Conservation (phyloP, 2,329 filamentous ascomycete genomes). For the Ophiocordyceps camponoti-rufipedis region DNA sequence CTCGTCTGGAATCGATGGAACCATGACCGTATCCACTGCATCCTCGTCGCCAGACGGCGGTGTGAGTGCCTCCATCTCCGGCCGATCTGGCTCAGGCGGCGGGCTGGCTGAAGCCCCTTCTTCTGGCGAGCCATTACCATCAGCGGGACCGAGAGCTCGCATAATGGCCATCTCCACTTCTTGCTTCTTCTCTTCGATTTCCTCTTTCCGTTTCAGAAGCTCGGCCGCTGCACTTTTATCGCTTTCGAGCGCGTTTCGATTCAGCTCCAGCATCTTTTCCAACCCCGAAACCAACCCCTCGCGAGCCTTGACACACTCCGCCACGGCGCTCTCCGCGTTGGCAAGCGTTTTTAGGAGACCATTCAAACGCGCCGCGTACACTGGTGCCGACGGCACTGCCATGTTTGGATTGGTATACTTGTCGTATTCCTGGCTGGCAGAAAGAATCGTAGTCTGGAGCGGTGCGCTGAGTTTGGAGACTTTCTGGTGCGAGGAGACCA, state of each 20-base stretch:
- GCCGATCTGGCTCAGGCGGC: constrained; percentile 46
- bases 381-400: constrained; percentile 60
- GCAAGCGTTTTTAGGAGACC: constrained; percentile 80
- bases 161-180: constrained; percentile 88
- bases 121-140: constrained; percentile 28
- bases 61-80: constrained; percentile 72
- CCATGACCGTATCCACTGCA: constrained; percentile 1
- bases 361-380: constrained; percentile 78
- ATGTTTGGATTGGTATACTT: constrained; percentile 60
- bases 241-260: constrained; percentile 46
- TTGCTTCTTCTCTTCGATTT: constrained; percentile 66
- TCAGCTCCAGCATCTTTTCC: constrained; percentile 63
- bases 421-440: constrained; percentile 65
- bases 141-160: constrained; percentile 52
- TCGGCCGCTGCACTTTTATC: constrained; percentile 52
- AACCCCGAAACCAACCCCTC: constrained; percentile 59
- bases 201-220: constrained; percentile 45
- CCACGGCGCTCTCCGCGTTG: constrained; percentile 73
- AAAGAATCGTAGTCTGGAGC: constrained; percentile 46
- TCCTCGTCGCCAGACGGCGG: constrained; percentile 46
- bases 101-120: constrained; percentile 26
- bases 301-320: constrained; percentile 76
- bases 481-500: constrained; percentile 58
- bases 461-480: constrained; percentile 55
- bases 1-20: constrained; percentile 2